These are phyloP conservation scores for Eucalyptus grandis DNA, from an alignment of 345 rosid species.

Conservation along the genomic window DNA sequence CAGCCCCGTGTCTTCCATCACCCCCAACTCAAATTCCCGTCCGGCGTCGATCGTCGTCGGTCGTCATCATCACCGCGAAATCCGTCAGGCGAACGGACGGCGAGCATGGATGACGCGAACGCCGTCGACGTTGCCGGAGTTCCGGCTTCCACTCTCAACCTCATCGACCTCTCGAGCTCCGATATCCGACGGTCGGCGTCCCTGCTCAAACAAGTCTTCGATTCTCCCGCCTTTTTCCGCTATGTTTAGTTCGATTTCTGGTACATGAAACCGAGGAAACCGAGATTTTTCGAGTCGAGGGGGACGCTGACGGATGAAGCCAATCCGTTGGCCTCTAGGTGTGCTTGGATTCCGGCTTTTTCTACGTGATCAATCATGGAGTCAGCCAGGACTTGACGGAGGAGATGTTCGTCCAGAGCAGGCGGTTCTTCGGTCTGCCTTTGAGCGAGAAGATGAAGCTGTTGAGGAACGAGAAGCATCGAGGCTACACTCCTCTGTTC, in stretches of 20 bases:
- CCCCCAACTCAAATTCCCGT: too few species aligned
- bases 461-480: constrained; percentile 49
- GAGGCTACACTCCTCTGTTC: constrained; percentile 67
- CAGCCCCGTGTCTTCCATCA: too few species aligned
- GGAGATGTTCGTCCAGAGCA: constrained; percentile 50
- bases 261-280: neutral
- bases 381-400: constrained; percentile 45
- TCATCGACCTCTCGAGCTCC: constrained; percentile 39
- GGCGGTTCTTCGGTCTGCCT: constrained; percentile 42
- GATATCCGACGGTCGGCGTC: constrained; percentile 22
- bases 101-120: neutral
- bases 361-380: constrained; percentile 75
- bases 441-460: constrained; percentile 45
- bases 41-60: neutral
- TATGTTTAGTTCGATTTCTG: neutral
- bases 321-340: constrained; percentile 12
- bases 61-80: neutral
- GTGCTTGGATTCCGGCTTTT: constrained; percentile 68
- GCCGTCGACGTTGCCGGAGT: neutral
- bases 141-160: constrained; percentile 14
- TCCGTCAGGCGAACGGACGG: neutral
- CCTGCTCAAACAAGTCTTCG: constrained; percentile 32
- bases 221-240: neutral
- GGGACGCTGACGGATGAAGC: neutral
- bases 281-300: rapidly evolving